These are phyloP conservation scores for Phytopythium sindhum DNA, from an alignment of 352 stramenopile genomes.

Conservation along the genomic window DNA sequence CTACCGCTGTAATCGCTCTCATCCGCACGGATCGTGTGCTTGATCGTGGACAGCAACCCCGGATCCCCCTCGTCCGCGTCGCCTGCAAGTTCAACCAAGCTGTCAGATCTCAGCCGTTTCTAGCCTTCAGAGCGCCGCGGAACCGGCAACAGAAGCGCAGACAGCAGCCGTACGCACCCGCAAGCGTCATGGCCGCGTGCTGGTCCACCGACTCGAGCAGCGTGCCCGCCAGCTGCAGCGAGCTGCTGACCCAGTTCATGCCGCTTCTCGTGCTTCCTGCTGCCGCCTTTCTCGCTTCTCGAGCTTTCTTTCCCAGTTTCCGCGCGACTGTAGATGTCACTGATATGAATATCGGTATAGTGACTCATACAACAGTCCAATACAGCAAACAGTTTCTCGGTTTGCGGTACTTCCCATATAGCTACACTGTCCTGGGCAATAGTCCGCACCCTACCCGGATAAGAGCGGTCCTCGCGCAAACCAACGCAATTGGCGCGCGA, in stretches of 20 bases:
- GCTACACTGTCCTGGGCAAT: not conserved
- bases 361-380: too few species aligned
- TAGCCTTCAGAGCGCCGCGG: not conserved
- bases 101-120: not conserved
- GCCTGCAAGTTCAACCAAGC: constrained; percentile 7
- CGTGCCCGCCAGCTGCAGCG: constrained; percentile 71
- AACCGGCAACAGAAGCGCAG: constrained; percentile 3
- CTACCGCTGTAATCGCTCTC: not conserved
- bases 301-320: not conserved
- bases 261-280: not conserved
- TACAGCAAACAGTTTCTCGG: not conserved
- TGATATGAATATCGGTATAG: too few species aligned
- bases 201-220: constrained; percentile 86
- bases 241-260: constrained; percentile 87
- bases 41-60: constrained; percentile 25
- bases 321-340: too few species aligned
- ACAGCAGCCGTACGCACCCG: constrained; percentile 15
- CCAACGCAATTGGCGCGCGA: constrained; percentile 4
- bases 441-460: not conserved
- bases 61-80: constrained; percentile 20
- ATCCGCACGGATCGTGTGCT: constrained; percentile 8
- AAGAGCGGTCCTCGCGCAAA: not conserved
- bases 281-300: constrained; percentile 12
- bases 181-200: constrained; percentile 72
- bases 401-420: not conserved